Evolutionary conservation across 1,284 basidiomycete genomes (phyloP).

Genomic region (Boletus semigastroideus): DNA sequence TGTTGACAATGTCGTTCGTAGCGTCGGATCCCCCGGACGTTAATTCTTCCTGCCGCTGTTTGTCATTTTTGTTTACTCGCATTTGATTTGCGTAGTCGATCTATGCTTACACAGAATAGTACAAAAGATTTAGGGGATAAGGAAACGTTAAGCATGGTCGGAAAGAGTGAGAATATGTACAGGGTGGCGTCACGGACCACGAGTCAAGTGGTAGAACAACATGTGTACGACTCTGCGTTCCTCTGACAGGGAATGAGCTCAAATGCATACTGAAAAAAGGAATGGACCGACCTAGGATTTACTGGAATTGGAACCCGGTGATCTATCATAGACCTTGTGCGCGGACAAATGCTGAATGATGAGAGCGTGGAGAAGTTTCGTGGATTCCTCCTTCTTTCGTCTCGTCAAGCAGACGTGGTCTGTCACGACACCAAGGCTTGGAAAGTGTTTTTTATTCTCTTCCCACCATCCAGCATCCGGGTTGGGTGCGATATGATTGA

Average conservation of each 20-base stretch:
- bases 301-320: not conserved
- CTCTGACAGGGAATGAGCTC: not conserved
- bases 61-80: slow-evolving; percentile 3
- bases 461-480: slow-evolving; percentile 24
- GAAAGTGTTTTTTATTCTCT: slow-evolving; percentile 23
- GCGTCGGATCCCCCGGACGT: not conserved
- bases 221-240: too few species aligned
- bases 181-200: too few species aligned
- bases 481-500: slow-evolving; percentile 21
- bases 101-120: not conserved
- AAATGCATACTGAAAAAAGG: not conserved
- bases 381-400: slow-evolving; percentile 21
- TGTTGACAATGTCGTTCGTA: slow-evolving; percentile 7
- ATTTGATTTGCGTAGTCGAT: not conserved
- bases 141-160: too few species aligned
- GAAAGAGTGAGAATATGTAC: too few species aligned
- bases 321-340: not conserved
- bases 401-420: slow-evolving; percentile 23
- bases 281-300: not conserved
- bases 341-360: slow-evolving; percentile 19
- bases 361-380: slow-evolving; percentile 17
- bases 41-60: slow-evolving; percentile 2
- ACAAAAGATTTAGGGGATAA: not conserved
- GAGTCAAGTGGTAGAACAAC: too few species aligned
- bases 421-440: slow-evolving; percentile 11